phyloP scores from a whole-genome alignment of 1,284 basidiomycete genomes.

The Chalciporus sp. region DNA sequence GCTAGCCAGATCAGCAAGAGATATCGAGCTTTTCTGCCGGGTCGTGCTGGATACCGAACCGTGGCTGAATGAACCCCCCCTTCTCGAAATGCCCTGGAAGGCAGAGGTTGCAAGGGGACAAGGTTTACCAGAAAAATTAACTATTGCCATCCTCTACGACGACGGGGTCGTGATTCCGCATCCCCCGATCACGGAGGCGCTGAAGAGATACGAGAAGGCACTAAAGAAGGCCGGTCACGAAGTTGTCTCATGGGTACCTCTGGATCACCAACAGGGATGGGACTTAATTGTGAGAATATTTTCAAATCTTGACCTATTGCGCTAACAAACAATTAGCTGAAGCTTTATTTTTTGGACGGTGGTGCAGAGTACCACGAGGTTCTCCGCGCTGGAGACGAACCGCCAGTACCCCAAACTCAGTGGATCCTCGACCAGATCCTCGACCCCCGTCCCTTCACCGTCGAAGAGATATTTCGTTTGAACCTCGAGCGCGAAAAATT shows the following conservation, averaged over 20 bases:
- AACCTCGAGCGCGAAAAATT: conserved; percentile 49
- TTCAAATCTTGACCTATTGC: neutral
- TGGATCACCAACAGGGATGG: conserved; percentile 50
- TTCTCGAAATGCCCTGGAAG: conserved; percentile 58
- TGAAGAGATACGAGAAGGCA: conserved; percentile 45
- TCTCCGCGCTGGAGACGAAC: conserved; percentile 39
- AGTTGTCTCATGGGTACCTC: conserved; percentile 50
- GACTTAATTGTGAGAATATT: conserved; percentile 46
- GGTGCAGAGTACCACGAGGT: conserved; percentile 48
- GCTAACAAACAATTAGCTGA: conserved; percentile 35
- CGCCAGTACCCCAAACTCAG: conserved; percentile 44
- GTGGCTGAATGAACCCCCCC: conserved; percentile 55
- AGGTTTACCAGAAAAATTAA: conserved; percentile 45
- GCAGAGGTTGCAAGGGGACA: conserved; percentile 37
- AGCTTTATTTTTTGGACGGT: conserved; percentile 53
- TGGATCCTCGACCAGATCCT: conserved; percentile 50
- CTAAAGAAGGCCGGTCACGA: conserved; percentile 56
- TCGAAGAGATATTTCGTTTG: conserved; percentile 45
- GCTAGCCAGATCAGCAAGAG: conserved; percentile 52
- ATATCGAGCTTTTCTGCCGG: conserved; percentile 54
- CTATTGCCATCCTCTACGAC: conserved; percentile 55
- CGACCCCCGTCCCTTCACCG: conserved; percentile 39
- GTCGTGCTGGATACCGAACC: conserved; percentile 53
- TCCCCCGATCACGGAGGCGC: conserved; percentile 52
- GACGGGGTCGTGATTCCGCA: conserved; percentile 58